These are phyloP conservation scores for Dissophora globulifera DNA, from an alignment of 192 early-diverging fungal genomes.

Conservation along the genomic window DNA sequence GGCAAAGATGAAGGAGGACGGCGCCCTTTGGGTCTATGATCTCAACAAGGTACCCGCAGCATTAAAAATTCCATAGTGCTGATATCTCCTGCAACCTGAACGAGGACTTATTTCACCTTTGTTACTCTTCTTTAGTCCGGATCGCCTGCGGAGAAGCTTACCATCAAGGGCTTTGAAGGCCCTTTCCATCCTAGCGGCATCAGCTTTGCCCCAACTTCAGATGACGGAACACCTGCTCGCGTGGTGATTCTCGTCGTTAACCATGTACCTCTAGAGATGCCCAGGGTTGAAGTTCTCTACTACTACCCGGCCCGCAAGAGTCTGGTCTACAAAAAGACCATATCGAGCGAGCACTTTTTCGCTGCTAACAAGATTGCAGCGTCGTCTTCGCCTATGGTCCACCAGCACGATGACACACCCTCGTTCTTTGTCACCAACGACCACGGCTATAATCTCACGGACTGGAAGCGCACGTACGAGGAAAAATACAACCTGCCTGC, in stretches of 20 bases:
- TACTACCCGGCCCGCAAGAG: conserved; percentile 52
- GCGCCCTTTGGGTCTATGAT: conserved; percentile 48
- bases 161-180: conserved; percentile 45
- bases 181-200: conserved; percentile 52
- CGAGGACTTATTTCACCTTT: background rate
- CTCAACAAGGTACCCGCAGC: conserved; percentile 29
- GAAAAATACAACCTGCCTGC: conserved; percentile 52
- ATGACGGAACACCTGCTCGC: conserved; percentile 51
- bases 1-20: conserved; percentile 41
- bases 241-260: conserved; percentile 44
- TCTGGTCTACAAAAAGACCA: conserved; percentile 52
- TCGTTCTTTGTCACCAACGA: conserved; percentile 44
- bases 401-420: conserved; percentile 44
- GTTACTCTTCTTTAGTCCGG: conserved; percentile 15
- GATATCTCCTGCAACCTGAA: too few relatives aligned
- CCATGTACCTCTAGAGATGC: conserved; percentile 44
- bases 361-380: conserved; percentile 50
- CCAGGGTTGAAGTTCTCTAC: conserved; percentile 48
- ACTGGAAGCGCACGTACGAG: conserved; percentile 53
- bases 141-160: conserved; percentile 43
- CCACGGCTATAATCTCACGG: conserved; percentile 49
- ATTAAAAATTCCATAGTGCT: too few relatives aligned
- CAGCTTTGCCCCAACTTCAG: conserved; percentile 34
- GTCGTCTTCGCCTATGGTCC: conserved; percentile 5
- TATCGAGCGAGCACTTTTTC: conserved; percentile 35